Percentiles rank a stretch among this genome's conserved stretches.
Evolutionary conservation across 2,329 filamentous ascomycete genomes (phyloP).

Genomic region (Diaporthe longicolla): DNA sequence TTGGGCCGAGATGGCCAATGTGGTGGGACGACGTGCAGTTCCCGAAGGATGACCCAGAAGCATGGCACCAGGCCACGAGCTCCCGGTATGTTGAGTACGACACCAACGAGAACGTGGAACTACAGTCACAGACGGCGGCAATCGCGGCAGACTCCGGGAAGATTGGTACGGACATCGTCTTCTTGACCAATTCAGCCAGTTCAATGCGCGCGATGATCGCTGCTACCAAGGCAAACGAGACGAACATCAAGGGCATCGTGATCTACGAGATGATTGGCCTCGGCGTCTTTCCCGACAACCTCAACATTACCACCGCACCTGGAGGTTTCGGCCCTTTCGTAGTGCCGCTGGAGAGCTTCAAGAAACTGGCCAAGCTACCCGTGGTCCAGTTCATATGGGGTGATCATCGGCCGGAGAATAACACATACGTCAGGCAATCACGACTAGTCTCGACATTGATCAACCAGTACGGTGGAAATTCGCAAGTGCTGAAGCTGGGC

Average conservation of each 20-base stretch:
- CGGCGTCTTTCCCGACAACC: not conserved
- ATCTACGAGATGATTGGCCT: not conserved
- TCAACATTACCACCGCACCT: not conserved
- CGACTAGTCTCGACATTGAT: not conserved
- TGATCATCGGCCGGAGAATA: not conserved
- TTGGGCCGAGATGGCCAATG: slow-evolving; percentile 49
- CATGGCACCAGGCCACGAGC: slow-evolving; percentile 50
- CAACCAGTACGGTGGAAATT: slow-evolving; percentile 11
- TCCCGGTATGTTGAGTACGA: not conserved
- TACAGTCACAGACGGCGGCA: not conserved
- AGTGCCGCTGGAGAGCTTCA: not conserved
- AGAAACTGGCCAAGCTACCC: not conserved
- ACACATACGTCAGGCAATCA: not conserved
- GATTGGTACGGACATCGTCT: not conserved
- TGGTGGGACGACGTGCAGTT: slow-evolving; percentile 55
- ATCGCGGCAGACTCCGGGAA: not conserved
- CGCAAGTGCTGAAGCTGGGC: not conserved
- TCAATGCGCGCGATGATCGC: not conserved
- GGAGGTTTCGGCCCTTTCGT: not conserved
- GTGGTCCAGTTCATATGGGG: not conserved
- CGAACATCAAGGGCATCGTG: slow-evolving; percentile 55
- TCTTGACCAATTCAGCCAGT: not conserved
- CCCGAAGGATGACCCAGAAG: slow-evolving; percentile 49
- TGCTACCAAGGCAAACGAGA: slow-evolving; percentile 52
- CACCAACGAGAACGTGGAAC: not conserved